phyloP scores from a whole-genome alignment of 257 asterid genomes.

The Lycium barbarum region DNA sequence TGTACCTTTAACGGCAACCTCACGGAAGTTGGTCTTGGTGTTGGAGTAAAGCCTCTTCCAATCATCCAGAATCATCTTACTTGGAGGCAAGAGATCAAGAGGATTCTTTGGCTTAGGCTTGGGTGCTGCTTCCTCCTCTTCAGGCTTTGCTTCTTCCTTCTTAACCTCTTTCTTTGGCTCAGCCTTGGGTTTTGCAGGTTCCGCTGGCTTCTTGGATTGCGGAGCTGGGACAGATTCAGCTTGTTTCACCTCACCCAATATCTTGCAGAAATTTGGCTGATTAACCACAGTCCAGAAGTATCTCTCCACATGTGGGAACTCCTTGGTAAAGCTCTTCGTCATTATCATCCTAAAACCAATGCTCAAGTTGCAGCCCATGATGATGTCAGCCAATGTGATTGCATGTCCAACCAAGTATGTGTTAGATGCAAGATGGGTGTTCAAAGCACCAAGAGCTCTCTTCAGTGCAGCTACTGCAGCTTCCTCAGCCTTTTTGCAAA shows the following conservation, averaged over 20 bases:
- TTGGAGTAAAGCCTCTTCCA: constrained; percentile 99
- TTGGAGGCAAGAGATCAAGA: constrained; percentile 95
- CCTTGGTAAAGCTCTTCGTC: constrained; percentile 88
- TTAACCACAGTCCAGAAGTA: constrained; percentile 87
- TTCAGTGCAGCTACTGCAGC: constrained; percentile 63
- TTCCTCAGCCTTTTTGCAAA: constrained; percentile 69
- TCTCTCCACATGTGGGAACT: constrained; percentile 92
- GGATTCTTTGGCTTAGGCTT: constrained; percentile 96
- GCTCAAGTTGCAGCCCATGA: constrained; percentile 62
- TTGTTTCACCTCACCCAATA: constrained; percentile 71
- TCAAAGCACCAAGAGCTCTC: constrained; percentile 78
- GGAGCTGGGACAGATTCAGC: constrained; percentile 67
- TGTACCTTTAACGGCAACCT: constrained; percentile 62
- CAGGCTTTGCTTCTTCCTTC: constrained; percentile 58
- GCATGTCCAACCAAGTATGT: constrained; percentile 88
- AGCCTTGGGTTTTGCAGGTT: constrained; percentile 72
- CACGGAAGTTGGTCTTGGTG: constrained; percentile 93
- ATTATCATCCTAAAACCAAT: constrained; percentile 49
- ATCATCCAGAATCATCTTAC: constrained; percentile 85
- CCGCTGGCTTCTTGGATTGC: constrained; percentile 80
- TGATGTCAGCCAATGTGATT: constrained; percentile 81
- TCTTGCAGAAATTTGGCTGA: constrained; percentile 81
- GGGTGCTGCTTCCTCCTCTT: constrained; percentile 78
- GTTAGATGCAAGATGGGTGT: constrained; percentile 30
- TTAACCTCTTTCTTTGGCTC: constrained; percentile 66